Evolutionary conservation across 2,329 filamentous ascomycete genomes (phyloP), one percentile per base, ranked within the genome.

Genomic region (Colletotrichum sp.): DNA sequence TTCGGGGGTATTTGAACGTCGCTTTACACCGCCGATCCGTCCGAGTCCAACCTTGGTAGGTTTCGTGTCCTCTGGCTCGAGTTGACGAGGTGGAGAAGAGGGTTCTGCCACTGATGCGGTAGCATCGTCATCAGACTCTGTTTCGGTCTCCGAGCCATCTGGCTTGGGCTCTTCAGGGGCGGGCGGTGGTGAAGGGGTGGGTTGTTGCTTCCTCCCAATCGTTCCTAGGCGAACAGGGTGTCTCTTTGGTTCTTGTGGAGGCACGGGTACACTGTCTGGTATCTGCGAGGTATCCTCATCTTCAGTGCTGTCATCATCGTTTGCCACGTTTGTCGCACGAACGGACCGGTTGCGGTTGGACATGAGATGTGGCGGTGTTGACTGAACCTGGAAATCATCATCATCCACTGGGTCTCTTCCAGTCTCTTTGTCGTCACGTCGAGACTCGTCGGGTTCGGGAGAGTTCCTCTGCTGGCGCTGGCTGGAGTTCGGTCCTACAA

Each of bases 311-410:
- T 69, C 79, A 71, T 84, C 82, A 26, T 83, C 81, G n/a, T 75
- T 64, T 64, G 70, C 77, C 67, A 72, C 67, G 65, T 55, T 77
- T 57, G 65, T 73, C 52, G 63, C 72, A 64, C 32, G n/a, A 39
- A 36, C 34, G 39, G 72, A 67, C 63, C 75, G 77, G 30, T 81
- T 84, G 59, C 79, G 76, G 34, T 79, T 78, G 15, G 83, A 79
- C 63, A 77, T 78, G 55, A 86, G 81, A 57, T 83, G 83, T 16
- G 87, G 85, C 5, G 89, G 89, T 2, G 88, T 89, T 24, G 84
- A 82, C 75, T 90, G 89, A 9, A 90, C 83, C 77, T 91, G 87
- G 64, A 90, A 91, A 71, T 89, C 89, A 60, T 87, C 87, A n/a
- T 88, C 86, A 6, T 84, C 62, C 7, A 36, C 21, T 16, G 18